These are phyloP conservation scores for Glarea lozoyensis DNA, from an alignment of 495 filamentous ascomycete genomes.

Conservation along the genomic window DNA sequence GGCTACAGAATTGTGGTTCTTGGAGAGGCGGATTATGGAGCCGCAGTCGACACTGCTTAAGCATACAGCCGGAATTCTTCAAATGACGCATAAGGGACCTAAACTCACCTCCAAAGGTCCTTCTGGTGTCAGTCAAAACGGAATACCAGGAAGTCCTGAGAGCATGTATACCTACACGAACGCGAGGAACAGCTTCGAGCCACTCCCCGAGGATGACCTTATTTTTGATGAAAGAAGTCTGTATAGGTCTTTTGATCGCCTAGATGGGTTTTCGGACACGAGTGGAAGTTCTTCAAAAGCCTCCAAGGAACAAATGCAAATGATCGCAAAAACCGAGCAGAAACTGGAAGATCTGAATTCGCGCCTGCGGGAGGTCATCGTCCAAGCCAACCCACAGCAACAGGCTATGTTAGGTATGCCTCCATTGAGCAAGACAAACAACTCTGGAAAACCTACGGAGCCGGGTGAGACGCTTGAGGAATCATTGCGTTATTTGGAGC, in stretches of 20 bases:
- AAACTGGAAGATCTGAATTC: slow-evolving; percentile 66
- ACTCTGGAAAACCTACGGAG: slow-evolving; percentile 12
- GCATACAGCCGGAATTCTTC: slow-evolving; percentile 85
- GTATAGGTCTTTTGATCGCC: slow-evolving; percentile 58
- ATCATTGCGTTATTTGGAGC: slow-evolving; percentile 45
- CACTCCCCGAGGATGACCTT: slow-evolving; percentile 29
- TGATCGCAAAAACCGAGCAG: slow-evolving; percentile 53
- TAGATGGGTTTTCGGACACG: slow-evolving; percentile 24
- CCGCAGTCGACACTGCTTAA: slow-evolving; percentile 67
- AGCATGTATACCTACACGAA: slow-evolving; percentile 54
- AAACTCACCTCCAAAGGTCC: slow-evolving; percentile 23
- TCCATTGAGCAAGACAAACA: slow-evolving; percentile 22
- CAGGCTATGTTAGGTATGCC: slow-evolving; percentile 27
- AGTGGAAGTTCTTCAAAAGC: background rate
- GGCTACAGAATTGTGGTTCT: slow-evolving; percentile 63
- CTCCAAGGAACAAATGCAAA: slow-evolving; percentile 25
- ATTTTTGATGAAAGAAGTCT: slow-evolving; percentile 75
- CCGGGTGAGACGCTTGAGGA: slow-evolving; percentile 27
- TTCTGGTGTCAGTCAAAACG: slow-evolving; percentile 15
- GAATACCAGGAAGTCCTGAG: slow-evolving; percentile 58
- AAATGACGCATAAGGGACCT: slow-evolving; percentile 69
- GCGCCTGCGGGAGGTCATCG: slow-evolving; percentile 57
- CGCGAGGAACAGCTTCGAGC: slow-evolving; percentile 37
- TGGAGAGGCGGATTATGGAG: slow-evolving; percentile 64
- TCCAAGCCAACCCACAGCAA: slow-evolving; percentile 46